These are phyloP conservation scores for Madurella fahalii DNA, from an alignment of 2,329 filamentous ascomycete genomes.

Conservation along the genomic window DNA sequence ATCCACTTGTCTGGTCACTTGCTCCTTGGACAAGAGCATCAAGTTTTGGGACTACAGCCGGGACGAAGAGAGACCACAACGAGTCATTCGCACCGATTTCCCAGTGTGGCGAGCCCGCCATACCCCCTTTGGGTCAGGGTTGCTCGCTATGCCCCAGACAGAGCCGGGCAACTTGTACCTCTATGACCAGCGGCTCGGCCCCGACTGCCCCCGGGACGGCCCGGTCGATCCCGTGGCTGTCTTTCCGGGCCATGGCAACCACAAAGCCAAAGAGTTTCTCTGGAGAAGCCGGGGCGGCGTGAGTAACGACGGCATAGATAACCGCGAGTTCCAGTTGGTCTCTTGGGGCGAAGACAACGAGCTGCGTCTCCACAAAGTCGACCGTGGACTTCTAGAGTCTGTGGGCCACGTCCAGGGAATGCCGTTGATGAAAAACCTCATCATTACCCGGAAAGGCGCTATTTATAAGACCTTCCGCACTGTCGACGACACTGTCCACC, in stretches of 20 bases:
- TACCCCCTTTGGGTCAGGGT: constrained; percentile 80
- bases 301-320: constrained; percentile 65
- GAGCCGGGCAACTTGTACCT: constrained; percentile 81
- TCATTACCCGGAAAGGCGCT: constrained; percentile 77
- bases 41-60: constrained; percentile 83
- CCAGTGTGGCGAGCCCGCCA: constrained; percentile 89
- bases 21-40: constrained; percentile 86
- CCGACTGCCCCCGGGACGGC: constrained; percentile 42
- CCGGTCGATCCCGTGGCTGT: constrained; percentile 49
- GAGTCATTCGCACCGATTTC: constrained; percentile 75
- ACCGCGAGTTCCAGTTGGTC: constrained; percentile 87
- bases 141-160: constrained; percentile 88
- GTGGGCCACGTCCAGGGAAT: constrained; percentile 72
- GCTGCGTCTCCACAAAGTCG: constrained; percentile 71
- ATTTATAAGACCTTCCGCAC: constrained; percentile 81
- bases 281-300: constrained; percentile 75
- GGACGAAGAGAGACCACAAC: constrained; percentile 62
- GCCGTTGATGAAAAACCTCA: constrained; percentile 59
- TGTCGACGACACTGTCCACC: constrained; percentile 54
- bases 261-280: constrained; percentile 84
- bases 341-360: constrained; percentile 89
- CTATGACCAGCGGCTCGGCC: constrained; percentile 62
- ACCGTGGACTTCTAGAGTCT: constrained; percentile 58
- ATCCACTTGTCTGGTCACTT: constrained; percentile 71
- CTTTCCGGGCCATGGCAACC: constrained; percentile 58